A percentile compares a stretch with the other conserved stretches of the same genome.
phyloP scores from a whole-genome alignment of 2,329 filamentous ascomycete genomes.

The Huntiella decipiens region DNA sequence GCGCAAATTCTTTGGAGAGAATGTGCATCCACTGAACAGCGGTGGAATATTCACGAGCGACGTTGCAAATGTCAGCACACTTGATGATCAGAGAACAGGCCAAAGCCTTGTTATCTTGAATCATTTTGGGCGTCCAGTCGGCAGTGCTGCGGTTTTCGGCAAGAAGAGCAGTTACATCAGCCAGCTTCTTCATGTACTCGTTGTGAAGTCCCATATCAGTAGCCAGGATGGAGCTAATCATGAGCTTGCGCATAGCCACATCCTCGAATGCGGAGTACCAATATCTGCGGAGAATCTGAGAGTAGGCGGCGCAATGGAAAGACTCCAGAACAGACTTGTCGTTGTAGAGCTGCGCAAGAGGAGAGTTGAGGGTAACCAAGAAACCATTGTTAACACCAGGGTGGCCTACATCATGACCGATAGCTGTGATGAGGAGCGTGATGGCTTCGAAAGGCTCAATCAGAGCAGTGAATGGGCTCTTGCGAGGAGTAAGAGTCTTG shows the following conservation, averaged over 20 bases:
- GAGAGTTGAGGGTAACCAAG: conserved; percentile 75
- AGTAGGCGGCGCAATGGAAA: conserved; percentile 93
- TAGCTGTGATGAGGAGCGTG: conserved; percentile 81
- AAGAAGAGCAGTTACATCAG: conserved; percentile 62
- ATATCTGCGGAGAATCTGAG: conserved; percentile 79
- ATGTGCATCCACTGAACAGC: conserved; percentile 83
- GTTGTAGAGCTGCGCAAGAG: conserved; percentile 87
- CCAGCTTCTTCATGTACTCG: conserved; percentile 82
- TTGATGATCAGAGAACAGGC: conserved; percentile 90
- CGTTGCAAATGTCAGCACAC: conserved; percentile 96
- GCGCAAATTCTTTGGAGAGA: conserved; percentile 85
- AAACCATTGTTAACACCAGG: conserved; percentile 98
- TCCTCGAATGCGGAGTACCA: conserved; percentile 75
- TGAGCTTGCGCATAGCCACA: conserved; percentile 61
- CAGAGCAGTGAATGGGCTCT: conserved; percentile 51
- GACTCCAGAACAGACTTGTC: conserved; percentile 92
- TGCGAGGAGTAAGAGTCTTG: conserved; percentile 19
- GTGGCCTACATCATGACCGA: conserved; percentile 93
- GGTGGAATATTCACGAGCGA: conserved; percentile 66
- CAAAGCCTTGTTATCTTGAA: conserved; percentile 59
- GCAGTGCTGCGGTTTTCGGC: conserved; percentile 46
- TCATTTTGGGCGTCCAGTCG: conserved; percentile 56
- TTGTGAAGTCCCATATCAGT: conserved; percentile 97
- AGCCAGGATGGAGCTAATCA: conserved; percentile 94
- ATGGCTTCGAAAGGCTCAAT: conserved; percentile 77